phyloP scores from a whole-genome alignment of 2,329 filamentous ascomycete genomes.

The Zasmidium cellare region DNA sequence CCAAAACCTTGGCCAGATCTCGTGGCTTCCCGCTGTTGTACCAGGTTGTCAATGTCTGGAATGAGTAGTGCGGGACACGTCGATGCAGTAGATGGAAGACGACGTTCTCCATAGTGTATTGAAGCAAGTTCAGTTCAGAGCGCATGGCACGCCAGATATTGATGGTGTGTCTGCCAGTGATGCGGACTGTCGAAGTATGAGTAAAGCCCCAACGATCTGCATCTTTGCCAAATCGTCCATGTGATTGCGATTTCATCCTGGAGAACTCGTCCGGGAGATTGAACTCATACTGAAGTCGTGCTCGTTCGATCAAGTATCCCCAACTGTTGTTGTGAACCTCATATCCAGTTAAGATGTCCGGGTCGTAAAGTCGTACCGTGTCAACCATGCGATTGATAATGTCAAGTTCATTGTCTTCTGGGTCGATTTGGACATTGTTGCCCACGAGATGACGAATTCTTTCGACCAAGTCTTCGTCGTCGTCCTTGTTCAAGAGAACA shows the following conservation, averaged over 20 bases:
- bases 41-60: conserved; percentile 78
- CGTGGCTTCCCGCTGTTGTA: conserved; percentile 68
- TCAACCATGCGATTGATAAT: conserved; percentile 83
- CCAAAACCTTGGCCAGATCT: conserved; percentile 72
- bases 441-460: conserved; percentile 62
- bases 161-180: conserved; percentile 95
- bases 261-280: conserved; percentile 90
- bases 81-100: conserved; percentile 86
- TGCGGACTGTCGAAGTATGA: conserved; percentile 83
- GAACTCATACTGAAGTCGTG: conserved; percentile 81
- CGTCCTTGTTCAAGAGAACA: conserved; percentile 58
- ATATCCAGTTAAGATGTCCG: conserved; percentile 90
- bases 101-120: conserved; percentile 96
- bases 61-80: conserved; percentile 84
- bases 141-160: conserved; percentile 97
- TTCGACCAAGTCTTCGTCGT: conserved; percentile 58
- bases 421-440: conserved; percentile 61
- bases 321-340: conserved; percentile 92
- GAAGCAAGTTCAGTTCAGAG: conserved; percentile 83
- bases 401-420: conserved; percentile 79
- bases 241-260: conserved; percentile 78
- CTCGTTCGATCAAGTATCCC: conserved; percentile 93
- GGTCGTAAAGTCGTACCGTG: conserved; percentile 79
- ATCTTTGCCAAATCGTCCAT: conserved; percentile 82
- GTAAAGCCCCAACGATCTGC: conserved; percentile 91